A percentile compares a stretch with the other conserved stretches of the same genome.
phyloP scores from a whole-genome alignment of 371 early-diverging fungal species.

The Rhizomucor pusillus region DNA sequence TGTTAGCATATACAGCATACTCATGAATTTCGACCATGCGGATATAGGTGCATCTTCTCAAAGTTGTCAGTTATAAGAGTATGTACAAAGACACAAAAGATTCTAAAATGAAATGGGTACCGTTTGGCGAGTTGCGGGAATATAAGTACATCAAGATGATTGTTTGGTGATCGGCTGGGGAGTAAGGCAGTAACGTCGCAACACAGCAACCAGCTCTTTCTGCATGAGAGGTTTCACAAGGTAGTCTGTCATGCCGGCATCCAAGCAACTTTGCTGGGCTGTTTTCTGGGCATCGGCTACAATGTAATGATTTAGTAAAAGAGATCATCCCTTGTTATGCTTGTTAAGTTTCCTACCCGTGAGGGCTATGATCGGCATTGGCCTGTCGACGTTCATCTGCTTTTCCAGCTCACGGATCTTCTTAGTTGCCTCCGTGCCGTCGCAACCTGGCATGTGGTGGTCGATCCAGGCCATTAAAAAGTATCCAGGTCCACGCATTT shows the following conservation, averaged over 20 bases:
- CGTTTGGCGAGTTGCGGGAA: neutral
- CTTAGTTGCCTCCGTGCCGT: slow-evolving; percentile 43
- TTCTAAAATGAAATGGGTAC: neutral
- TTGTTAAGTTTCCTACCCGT: slow-evolving; percentile 24
- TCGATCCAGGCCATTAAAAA: slow-evolving; percentile 43
- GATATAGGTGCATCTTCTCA: too few relatives aligned
- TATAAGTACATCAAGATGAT: neutral
- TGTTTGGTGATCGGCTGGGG: too few relatives aligned
- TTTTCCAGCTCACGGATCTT: slow-evolving; percentile 31
- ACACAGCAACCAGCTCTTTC: slow-evolving; percentile 33
- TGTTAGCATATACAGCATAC: too few relatives aligned
- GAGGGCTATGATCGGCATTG: slow-evolving; percentile 42
- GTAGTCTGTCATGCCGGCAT: slow-evolving; percentile 59
- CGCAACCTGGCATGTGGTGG: slow-evolving; percentile 51
- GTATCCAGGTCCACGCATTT: slow-evolving; percentile 28
- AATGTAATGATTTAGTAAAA: neutral
- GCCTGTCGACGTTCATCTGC: slow-evolving; percentile 14
- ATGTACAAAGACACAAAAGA: neutral
- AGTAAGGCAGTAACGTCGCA: slow-evolving; percentile 19
- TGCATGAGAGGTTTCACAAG: slow-evolving; percentile 48
- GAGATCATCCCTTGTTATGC: neutral
- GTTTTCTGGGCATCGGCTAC: slow-evolving; percentile 53
- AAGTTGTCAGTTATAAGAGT: too few relatives aligned
- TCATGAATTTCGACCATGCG: too few relatives aligned
- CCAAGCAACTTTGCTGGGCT: slow-evolving; percentile 50